These are phyloP conservation scores for Fusarium chuoi DNA, from an alignment of 2,329 filamentous ascomycete species.

Conservation along the genomic window DNA sequence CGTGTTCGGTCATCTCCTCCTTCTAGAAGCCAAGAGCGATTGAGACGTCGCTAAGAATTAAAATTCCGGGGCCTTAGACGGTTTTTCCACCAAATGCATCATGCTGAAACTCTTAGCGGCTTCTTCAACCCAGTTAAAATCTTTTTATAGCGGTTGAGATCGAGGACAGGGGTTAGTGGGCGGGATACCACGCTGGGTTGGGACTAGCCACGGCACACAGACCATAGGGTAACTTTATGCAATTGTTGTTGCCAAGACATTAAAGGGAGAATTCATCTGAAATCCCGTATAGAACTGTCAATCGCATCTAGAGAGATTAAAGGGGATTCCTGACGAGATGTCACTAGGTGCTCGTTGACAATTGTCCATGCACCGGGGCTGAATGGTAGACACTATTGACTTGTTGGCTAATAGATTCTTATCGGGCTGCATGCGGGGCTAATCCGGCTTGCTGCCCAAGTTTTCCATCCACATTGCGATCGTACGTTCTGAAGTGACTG, in stretches of 20 bases:
- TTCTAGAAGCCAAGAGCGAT: constrained; percentile 3
- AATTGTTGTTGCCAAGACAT: neutral
- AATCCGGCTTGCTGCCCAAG: no score
- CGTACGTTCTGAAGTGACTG: no score
- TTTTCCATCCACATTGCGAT: no score
- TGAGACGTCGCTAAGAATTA: neutral
- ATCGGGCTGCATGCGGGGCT: accelerated
- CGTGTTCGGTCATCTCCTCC: neutral
- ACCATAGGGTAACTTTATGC: neutral
- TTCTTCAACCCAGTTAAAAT: neutral
- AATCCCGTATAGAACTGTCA: neutral
- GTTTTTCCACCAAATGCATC: neutral
- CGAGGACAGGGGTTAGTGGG: neutral
- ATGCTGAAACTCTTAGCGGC: neutral
- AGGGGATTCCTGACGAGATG: accelerated
- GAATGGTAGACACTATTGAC: accelerated
- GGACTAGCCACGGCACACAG: neutral
- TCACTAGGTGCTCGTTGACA: accelerated
- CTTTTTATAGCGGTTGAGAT: constrained; percentile 9
- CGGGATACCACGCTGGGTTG: neutral
- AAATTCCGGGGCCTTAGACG: neutral
- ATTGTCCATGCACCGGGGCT: accelerated
- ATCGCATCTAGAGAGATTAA: neutral
- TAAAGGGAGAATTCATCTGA: neutral
- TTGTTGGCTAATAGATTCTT: neutral